These are phyloP conservation scores for Plasmodium malariae DNA, from an alignment of 169 alveolate species.

Conservation along the genomic window DNA sequence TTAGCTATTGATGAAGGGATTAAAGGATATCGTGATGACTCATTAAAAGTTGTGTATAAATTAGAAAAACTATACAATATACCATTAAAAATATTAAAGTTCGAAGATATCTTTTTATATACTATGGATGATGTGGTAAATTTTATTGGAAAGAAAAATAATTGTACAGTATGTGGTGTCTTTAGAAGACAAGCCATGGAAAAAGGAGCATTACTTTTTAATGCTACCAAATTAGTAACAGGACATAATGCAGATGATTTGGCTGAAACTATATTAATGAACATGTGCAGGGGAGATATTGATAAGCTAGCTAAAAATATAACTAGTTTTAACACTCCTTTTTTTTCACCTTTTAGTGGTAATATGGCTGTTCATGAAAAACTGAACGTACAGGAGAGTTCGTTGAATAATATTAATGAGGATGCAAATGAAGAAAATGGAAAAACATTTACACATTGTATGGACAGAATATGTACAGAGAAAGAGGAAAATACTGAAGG, in stretches of 20 bases:
- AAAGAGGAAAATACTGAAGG: no score
- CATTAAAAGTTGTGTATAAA: constrained; percentile 94
- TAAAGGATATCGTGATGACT: constrained; percentile 97
- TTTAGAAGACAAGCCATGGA: constrained; percentile 97
- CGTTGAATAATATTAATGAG: no score
- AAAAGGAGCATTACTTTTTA: constrained; percentile 94
- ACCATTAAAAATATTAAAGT: constrained; percentile 93
- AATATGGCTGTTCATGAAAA: no score
- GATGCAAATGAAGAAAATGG: no score
- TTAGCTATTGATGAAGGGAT: constrained; percentile 99
- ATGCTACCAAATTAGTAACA: constrained; percentile 95
- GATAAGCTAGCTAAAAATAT: constrained; percentile 93
- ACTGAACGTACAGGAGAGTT: no score
- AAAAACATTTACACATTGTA: no score
- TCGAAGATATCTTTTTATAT: constrained; percentile 94
- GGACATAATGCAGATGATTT: constrained; percentile 99
- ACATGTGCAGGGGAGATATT: constrained; percentile 96
- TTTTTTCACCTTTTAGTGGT: neutral
- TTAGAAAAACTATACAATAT: constrained; percentile 88
- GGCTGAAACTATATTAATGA: constrained; percentile 98
- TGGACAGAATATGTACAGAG: no score
- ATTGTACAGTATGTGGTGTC: constrained; percentile 98
- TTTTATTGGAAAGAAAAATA: constrained; percentile 92
- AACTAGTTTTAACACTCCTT: constrained; percentile 73
- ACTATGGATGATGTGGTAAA: constrained; percentile 98